A percentile compares a stretch with the other conserved stretches of the same genome.
Conservation (phyloP, 345 rosid species). For the Fremontodendron californicum region DNA sequence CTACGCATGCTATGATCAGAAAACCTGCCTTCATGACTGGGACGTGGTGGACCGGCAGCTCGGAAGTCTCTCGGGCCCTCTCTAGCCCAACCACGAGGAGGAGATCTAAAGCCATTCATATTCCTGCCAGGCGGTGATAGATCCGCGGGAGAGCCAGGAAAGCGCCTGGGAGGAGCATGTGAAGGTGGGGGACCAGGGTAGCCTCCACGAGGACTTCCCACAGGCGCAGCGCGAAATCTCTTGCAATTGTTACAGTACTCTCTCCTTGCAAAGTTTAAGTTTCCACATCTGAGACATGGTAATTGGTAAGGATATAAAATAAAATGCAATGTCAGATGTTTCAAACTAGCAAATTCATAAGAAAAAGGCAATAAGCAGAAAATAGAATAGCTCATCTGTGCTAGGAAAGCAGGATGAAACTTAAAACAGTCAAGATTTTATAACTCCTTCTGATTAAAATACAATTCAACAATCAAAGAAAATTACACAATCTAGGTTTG, state of each 20-base stretch:
- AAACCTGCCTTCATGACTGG: conserved; percentile 62
- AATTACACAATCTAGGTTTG: neutral
- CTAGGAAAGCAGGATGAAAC: neutral
- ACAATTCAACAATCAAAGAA: neutral
- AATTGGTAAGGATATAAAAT: neutral
- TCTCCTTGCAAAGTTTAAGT: conserved; percentile 58
- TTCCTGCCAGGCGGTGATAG: conserved; percentile 55
- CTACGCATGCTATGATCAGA: conserved; percentile 47
- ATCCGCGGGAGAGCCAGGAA: conserved; percentile 55
- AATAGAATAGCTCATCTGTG: too few relatives aligned
- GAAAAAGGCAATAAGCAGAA: neutral
- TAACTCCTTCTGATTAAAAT: neutral
- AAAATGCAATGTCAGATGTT: neutral
- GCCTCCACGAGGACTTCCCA: conserved; percentile 61
- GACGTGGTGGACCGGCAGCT: conserved; percentile 45
- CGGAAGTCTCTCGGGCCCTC: conserved; percentile 62
- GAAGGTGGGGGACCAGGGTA: conserved; percentile 43
- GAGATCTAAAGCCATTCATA: conserved; percentile 57
- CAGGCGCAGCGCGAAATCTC: conserved; percentile 53
- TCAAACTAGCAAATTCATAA: neutral
- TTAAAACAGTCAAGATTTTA: neutral
- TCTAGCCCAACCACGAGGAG: conserved; percentile 44
- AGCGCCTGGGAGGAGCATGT: conserved; percentile 49
- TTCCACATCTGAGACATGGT: conserved; percentile 52
- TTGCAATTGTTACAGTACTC: conserved; percentile 60